phyloP scores from a whole-genome alignment of 352 stramenopile genomes.

The Pythium utonaiense region DNA sequence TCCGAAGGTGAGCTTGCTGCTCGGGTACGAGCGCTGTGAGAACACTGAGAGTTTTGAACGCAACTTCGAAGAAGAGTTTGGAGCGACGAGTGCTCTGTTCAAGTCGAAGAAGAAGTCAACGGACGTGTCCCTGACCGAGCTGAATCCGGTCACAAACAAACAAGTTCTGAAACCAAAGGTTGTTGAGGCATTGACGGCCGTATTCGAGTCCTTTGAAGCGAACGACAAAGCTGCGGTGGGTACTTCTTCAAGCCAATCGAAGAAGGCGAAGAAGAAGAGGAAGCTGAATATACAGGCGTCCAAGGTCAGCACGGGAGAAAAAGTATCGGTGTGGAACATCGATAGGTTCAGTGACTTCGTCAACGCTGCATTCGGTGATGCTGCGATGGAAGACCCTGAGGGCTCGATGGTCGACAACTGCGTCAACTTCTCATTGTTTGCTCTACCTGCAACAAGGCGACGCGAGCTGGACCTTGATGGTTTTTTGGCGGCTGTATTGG shows the following conservation, averaged over 20 bases:
- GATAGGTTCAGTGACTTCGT: slow-evolving; percentile 64
- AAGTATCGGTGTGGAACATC: slow-evolving; percentile 39
- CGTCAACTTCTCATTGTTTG: slow-evolving; percentile 53
- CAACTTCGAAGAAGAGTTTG: slow-evolving; percentile 17
- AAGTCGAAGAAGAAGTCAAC: not conserved
- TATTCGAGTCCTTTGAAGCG: slow-evolving; percentile 14
- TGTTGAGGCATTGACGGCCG: not conserved
- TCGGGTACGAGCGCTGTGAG: slow-evolving; percentile 8
- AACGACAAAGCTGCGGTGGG: not conserved
- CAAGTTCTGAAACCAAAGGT: slow-evolving; percentile 9
- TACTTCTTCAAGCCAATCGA: slow-evolving; percentile 8
- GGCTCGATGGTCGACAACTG: slow-evolving; percentile 35
- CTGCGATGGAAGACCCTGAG: slow-evolving; percentile 15
- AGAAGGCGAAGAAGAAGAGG: slow-evolving; percentile 50
- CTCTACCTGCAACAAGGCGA: not conserved
- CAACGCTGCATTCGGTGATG: slow-evolving; percentile 15
- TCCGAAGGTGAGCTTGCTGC: slow-evolving; percentile 16
- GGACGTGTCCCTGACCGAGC: slow-evolving; percentile 5
- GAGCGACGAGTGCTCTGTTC: not conserved
- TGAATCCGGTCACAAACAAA: slow-evolving; percentile 3
- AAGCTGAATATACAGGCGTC: slow-evolving; percentile 18
- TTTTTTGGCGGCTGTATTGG: slow-evolving; percentile 17
- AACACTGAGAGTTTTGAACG: slow-evolving; percentile 7
- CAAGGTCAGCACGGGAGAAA: not conserved
- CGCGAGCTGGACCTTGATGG: slow-evolving; percentile 10